Conservation (phyloP, 331 rosid genomes). For the Pyracantha coccinea region DNA sequence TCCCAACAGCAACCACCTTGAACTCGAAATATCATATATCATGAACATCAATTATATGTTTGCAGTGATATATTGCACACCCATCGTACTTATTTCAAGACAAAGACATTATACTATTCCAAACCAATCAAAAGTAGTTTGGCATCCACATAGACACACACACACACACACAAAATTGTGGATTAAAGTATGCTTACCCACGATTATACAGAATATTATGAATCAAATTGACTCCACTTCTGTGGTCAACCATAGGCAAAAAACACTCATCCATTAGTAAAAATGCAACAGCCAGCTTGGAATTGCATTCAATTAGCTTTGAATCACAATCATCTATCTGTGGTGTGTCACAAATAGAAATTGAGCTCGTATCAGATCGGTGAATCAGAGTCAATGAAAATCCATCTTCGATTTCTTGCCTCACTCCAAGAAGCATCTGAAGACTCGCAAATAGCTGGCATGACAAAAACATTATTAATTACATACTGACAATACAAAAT, state of each 20-base stretch:
- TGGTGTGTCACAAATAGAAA: constrained; percentile 31
- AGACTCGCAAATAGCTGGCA: constrained; percentile 60
- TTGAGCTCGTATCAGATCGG: constrained; percentile 48
- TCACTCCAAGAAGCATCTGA: constrained; percentile 70
- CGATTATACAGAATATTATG: constrained; percentile 71
- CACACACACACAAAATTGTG: too few species aligned
- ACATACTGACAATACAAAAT: not conserved
- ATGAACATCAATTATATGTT: not conserved
- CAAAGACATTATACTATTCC: not conserved
- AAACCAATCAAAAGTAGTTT: not conserved
- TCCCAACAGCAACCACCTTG: not conserved
- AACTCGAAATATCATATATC: not conserved
- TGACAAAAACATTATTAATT: constrained; percentile 18
- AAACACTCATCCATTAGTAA: constrained; percentile 89
- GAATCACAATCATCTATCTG: constrained; percentile 47
- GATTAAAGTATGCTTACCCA: constrained; percentile 47
- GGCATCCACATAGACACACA: not conserved
- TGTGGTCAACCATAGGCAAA: constrained; percentile 78
- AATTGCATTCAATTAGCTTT: constrained; percentile 64
- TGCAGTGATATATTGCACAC: not conserved
- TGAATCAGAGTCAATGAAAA: constrained; percentile 68
- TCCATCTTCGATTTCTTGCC: constrained; percentile 71
- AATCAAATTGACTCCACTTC: constrained; percentile 80
- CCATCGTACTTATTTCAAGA: not conserved
- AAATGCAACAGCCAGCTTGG: constrained; percentile 89